Conservation (phyloP, 2,329 filamentous ascomycete species). For the Onygena corvina region DNA sequence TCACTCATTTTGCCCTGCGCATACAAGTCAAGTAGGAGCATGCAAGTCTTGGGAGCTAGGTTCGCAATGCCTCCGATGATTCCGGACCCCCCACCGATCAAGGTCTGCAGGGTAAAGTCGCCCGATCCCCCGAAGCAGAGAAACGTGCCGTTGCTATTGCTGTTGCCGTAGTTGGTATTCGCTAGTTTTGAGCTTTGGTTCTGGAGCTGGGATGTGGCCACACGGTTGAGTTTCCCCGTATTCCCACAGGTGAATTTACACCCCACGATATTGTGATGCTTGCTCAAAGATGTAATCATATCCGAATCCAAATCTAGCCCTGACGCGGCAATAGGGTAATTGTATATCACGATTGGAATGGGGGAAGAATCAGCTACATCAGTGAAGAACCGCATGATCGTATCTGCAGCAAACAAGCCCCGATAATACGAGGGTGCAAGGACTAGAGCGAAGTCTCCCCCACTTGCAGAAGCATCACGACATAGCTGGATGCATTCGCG, state of each 20-base stretch:
- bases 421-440: constrained; percentile 78
- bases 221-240: constrained; percentile 76
- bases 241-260: constrained; percentile 90
- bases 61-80: constrained; percentile 63
- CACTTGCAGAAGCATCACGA: constrained; percentile 53
- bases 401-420: constrained; percentile 59
- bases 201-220: constrained; percentile 27
- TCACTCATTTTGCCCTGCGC: constrained; percentile 47
- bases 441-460: constrained; percentile 68
- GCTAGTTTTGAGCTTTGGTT: not conserved
- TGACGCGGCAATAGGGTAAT: constrained; percentile 77
- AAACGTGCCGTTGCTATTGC: constrained; percentile 33
- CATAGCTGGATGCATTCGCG: constrained; percentile 65
- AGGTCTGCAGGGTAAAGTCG: constrained; percentile 60
- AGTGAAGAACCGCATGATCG: constrained; percentile 61
- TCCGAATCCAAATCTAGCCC: constrained; percentile 87
- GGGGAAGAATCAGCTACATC: constrained; percentile 64
- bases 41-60: constrained; percentile 54
- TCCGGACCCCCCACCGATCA: constrained; percentile 58
- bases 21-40: constrained; percentile 49
- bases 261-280: constrained; percentile 73
- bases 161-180: not conserved
- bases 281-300: constrained; percentile 63
- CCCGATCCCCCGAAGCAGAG: constrained; percentile 60
- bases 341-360: constrained; percentile 74